Base-by-base conservation (phyloP, 2,329 filamentous ascomycete species). In the Botryotinia convoluta region DNA sequence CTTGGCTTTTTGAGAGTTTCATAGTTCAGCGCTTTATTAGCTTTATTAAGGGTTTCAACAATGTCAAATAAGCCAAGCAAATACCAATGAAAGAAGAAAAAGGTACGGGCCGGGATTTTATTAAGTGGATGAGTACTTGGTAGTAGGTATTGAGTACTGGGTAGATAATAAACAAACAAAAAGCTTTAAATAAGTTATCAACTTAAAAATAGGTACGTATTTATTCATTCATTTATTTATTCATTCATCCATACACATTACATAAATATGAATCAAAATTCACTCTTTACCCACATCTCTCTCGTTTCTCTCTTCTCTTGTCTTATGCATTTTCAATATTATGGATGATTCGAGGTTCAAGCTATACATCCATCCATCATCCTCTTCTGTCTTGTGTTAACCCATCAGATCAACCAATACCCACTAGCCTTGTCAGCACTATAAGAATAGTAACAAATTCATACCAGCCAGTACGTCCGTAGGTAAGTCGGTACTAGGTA, bases 341-440 rank as follows among this genome's bases (percentile, higher is more conserved):
- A n/a, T 61, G 35, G 35, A 37, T 39, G 20, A 29, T 54, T 54
- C 51, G 51, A 16, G 51, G 3, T 18, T n/a, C 48, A 3, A n/a
- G 26, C 48, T n/a, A 14, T 26, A 14, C 32, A 7, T 10, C 44
- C 42, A 44, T 44, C 16, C 39, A 35, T 1, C 44, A 20, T 60
- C 29, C 57, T 60, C n/a, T 22, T 35, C 57, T 10, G 29, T 37
- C 29, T 39, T 3, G 20, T 37, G 22, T 61, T 7, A 29, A 18
- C 60, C 39, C 26, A 29, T 44, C n/a, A 20, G 9, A 64, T 45
- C 61, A 32, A 14, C 16, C 42, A 9, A 44, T 69, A 69, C 29
- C 67, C 67, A 69, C 67, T 69, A 69, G 71, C 18, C 48, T 51
- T 51, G 48, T 69, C 71, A 72, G 48, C 71, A 62, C 32, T 57